Evolutionary conservation across 441 rosid genomes (phyloP).

Genomic region (Cnidoscolus chayamansa): DNA sequence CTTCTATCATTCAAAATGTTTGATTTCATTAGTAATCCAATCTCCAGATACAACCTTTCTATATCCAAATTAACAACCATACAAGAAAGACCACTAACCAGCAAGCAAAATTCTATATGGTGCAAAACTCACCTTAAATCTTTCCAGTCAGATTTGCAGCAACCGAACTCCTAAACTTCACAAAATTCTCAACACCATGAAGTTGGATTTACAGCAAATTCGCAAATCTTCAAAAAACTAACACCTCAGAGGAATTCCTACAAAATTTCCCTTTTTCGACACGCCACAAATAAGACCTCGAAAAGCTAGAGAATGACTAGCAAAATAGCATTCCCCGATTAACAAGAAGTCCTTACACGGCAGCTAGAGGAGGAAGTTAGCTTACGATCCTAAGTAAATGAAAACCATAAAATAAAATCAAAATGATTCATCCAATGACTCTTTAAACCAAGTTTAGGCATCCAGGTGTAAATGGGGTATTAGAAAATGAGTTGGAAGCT

Average conservation of each 20-base stretch:
- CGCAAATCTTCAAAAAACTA: background rate
- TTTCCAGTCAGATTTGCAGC: constrained; percentile 5
- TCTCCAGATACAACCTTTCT: constrained; percentile 4
- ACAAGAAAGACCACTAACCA: background rate
- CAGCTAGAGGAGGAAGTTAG: constrained; percentile 23
- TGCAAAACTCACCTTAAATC: constrained; percentile 25
- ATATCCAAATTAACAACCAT: background rate
- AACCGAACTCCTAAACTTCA: constrained; percentile 10
- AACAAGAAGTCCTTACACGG: constrained; percentile 30
- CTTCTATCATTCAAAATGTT: background rate
- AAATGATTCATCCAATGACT: background rate
- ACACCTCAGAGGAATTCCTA: background rate
- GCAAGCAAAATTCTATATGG: too few species aligned
- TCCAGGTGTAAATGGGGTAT: background rate
- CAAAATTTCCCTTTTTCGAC: background rate
- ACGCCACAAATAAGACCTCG: background rate
- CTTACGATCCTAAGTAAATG: constrained; percentile 15
- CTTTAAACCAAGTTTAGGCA: background rate
- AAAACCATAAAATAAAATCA: constrained; percentile 4
- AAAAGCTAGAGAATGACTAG: background rate
- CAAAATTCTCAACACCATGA: background rate
- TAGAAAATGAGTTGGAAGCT: constrained; percentile 13
- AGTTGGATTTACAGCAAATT: background rate
- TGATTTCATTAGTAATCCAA: background rate
- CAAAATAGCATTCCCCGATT: background rate